phyloP scores from a whole-genome alignment of 2,329 filamentous ascomycete genomes.

The Phialophora verrucosa region DNA sequence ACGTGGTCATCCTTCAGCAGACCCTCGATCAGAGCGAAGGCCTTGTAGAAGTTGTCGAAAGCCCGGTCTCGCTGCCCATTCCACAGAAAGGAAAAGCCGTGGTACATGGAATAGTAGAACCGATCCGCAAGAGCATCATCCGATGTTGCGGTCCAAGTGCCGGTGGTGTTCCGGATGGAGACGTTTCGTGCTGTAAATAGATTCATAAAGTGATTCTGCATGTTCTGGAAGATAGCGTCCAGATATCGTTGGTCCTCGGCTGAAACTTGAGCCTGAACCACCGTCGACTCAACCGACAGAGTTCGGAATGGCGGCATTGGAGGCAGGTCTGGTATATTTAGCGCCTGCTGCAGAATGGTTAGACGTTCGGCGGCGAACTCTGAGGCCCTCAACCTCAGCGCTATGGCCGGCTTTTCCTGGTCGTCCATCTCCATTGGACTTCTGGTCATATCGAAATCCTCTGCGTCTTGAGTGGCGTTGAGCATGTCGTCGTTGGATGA shows the following conservation, averaged over 20 bases:
- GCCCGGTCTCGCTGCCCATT: slow-evolving; percentile 38
- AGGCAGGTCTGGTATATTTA: slow-evolving; percentile 33
- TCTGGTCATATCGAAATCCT: slow-evolving; percentile 33
- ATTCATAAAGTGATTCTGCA: slow-evolving; percentile 37
- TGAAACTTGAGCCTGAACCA: slow-evolving; percentile 26
- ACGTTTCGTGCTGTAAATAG: slow-evolving; percentile 36
- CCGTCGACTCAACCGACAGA: slow-evolving; percentile 35
- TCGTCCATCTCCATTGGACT: slow-evolving; percentile 30
- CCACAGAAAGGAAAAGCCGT: slow-evolving; percentile 39
- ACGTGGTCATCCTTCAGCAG: slow-evolving; percentile 38
- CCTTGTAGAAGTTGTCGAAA: slow-evolving; percentile 38
- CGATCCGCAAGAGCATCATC: slow-evolving; percentile 38
- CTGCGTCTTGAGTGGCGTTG: slow-evolving; percentile 25
- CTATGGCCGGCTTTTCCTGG: slow-evolving; percentile 19
- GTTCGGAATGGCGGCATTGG: slow-evolving; percentile 38
- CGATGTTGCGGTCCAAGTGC: slow-evolving; percentile 38
- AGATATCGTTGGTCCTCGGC: slow-evolving; percentile 35
- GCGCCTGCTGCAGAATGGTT: slow-evolving; percentile 27
- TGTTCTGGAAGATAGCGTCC: slow-evolving; percentile 34
- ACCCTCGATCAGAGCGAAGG: slow-evolving; percentile 37
- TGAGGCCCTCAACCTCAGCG: slow-evolving; percentile 23
- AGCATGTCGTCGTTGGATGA: slow-evolving; percentile 35
- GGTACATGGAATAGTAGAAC: slow-evolving; percentile 40
- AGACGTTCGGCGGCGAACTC: slow-evolving; percentile 35
- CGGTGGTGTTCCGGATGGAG: slow-evolving; percentile 33